Base-by-base conservation (phyloP, 306 rosid species). In the Albizia julibrissin region DNA sequence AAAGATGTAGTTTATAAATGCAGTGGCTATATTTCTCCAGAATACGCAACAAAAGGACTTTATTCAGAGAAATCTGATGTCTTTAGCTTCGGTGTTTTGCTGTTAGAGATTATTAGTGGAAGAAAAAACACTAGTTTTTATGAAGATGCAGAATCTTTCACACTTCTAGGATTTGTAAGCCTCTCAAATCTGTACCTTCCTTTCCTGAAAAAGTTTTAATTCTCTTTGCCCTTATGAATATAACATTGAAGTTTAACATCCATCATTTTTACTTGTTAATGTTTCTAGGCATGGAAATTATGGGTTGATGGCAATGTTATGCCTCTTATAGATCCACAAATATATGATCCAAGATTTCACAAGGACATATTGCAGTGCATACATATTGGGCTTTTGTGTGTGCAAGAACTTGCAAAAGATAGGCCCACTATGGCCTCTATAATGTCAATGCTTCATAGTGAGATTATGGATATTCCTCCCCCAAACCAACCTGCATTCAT, bases 281-380 rank as follows among this genome's bases (percentile, higher is more conserved):
- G 18, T 71, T 6, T 10, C 7, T n/a, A 77, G 86, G 86, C 79
- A 69, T 84, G 87, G 87, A 71, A 84, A 81, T 8, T 81, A 49
- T 84, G 90, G 86, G 81, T 74, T 4, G 84, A 74, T 31, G 84
- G 22, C 3, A 19, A 78, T 4, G 22, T 26, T 10, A 10, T 31
- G 29, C 46, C 62, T 43, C 21, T 84, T 10, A 37, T 84, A 33
- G 82, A 81, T 46, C 69, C 82, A 40, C 69, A 75, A 16, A 81
- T 87, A 71, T 52, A 2, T 3, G 22, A 70, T 16, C 13, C 24
- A 15, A 8, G 18, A 0, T 6, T 9, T 64, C 4, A 14, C 4
- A 31, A 22, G 8, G 42, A 75, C 1, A 75, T 81, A 12, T 21
- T 70, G 12, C 76, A 82, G 40, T 84, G 88, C 84, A 71, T 75